Percentiles rank a stretch among this genome's conserved stretches.
Evolutionary conservation across 805 yeast species (phyloP).

Genomic region (Isabelozyma heimii): DNA sequence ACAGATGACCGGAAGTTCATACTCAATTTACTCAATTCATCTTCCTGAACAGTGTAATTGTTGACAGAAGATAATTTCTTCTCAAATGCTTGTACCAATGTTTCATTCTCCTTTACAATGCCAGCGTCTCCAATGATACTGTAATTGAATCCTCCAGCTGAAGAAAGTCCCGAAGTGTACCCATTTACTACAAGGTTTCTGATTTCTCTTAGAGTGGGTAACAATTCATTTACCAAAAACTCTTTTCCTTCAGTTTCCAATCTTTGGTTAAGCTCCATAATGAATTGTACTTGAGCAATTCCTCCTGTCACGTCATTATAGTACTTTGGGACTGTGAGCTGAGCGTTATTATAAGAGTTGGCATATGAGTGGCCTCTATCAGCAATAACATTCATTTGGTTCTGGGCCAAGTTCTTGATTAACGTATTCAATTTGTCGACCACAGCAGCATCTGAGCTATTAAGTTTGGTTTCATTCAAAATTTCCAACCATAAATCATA

Average conservation of each 20-base stretch:
- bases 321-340: slow-evolving; percentile 56
- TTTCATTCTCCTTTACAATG: slow-evolving; percentile 33
- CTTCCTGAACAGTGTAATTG: slow-evolving; percentile 4
- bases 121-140: slow-evolving; percentile 59
- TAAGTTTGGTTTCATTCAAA: slow-evolving; percentile 66
- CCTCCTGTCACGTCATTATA: slow-evolving; percentile 69
- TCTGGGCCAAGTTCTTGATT: slow-evolving; percentile 71
- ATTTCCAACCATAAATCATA: slow-evolving; percentile 68
- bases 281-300: slow-evolving; percentile 70
- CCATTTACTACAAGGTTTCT: slow-evolving; percentile 43
- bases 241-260: slow-evolving; percentile 40
- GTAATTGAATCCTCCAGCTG: slow-evolving; percentile 36
- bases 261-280: slow-evolving; percentile 55
- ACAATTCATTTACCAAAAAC: slow-evolving; percentile 43
- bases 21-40: slow-evolving; percentile 14
- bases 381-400: slow-evolving; percentile 75
- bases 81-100: slow-evolving; percentile 31
- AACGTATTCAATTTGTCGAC: slow-evolving; percentile 69
- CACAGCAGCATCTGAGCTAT: slow-evolving; percentile 35
- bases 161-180: slow-evolving; percentile 3
- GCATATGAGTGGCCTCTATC: slow-evolving; percentile 90
- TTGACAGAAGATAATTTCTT: slow-evolving; percentile 4
- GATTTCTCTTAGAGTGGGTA: slow-evolving; percentile 61
- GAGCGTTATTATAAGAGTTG: slow-evolving; percentile 60
- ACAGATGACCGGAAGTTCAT: slow-evolving; percentile 11